These are phyloP conservation scores for Colletotrichum scovillei DNA, from an alignment of 2,329 filamentous ascomycete genomes.

Conservation along the genomic window DNA sequence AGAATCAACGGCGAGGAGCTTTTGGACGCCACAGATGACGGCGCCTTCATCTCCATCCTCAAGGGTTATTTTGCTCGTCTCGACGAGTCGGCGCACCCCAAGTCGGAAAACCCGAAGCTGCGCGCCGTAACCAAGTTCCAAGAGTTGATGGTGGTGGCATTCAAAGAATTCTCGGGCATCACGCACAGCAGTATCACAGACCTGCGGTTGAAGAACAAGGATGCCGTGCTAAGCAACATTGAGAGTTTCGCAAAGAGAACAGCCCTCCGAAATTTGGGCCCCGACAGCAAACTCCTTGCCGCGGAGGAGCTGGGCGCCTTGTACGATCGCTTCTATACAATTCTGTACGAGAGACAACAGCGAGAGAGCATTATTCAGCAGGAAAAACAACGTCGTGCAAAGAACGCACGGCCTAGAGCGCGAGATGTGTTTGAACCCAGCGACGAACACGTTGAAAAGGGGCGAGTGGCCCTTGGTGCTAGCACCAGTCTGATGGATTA, in stretches of 20 bases:
- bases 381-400: slow-evolving; percentile 74
- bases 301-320: slow-evolving; percentile 87
- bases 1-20: slow-evolving; percentile 97
- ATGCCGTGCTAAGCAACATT: slow-evolving; percentile 92
- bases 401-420: slow-evolving; percentile 68
- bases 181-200: slow-evolving; percentile 94
- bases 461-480: slow-evolving; percentile 86
- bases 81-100: slow-evolving; percentile 95
- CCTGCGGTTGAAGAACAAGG: slow-evolving; percentile 90
- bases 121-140: slow-evolving; percentile 96
- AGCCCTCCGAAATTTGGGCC: slow-evolving; percentile 93
- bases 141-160: slow-evolving; percentile 98
- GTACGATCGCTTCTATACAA: slow-evolving; percentile 93
- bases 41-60: slow-evolving; percentile 94
- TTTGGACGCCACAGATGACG: slow-evolving; percentile 91
- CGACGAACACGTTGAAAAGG: slow-evolving; percentile 75
- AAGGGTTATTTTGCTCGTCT: slow-evolving; percentile 94
- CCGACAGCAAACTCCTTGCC: slow-evolving; percentile 92
- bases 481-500: slow-evolving; percentile 98
- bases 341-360: slow-evolving; percentile 92
- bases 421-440: slow-evolving; percentile 47
- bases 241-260: slow-evolving; percentile 98
- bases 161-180: slow-evolving; percentile 97
- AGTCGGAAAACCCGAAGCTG: slow-evolving; percentile 93
- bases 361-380: slow-evolving; percentile 82